These are phyloP conservation scores for Rhodotorula sp. DNA, from an alignment of 1,284 basidiomycete genomes.

Conservation along the genomic window DNA sequence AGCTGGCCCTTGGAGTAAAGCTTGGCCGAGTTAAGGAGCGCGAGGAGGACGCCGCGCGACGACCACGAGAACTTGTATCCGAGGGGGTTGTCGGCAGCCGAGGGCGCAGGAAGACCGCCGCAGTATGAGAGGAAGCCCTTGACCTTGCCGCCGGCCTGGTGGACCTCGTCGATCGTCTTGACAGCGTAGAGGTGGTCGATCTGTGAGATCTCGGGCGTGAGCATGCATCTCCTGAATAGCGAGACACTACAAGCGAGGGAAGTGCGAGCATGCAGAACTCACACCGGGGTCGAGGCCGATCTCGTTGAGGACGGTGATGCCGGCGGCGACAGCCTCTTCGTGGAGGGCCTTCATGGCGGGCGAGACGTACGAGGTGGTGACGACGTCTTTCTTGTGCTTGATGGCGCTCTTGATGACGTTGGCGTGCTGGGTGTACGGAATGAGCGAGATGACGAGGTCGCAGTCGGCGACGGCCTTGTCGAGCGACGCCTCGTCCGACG, in stretches of 20 bases:
- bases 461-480: conserved; percentile 77
- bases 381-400: conserved; percentile 89
- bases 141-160: conserved; percentile 91
- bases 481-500: conserved; percentile 68
- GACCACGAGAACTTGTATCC: conserved; percentile 99
- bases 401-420: conserved; percentile 92
- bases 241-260: conserved; percentile 10
- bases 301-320: conserved; percentile 96
- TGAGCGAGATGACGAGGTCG: conserved; percentile 93
- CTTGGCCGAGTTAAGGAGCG: conserved; percentile 88
- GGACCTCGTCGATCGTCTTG: conserved; percentile 93
- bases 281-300: conserved; percentile 89
- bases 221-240: neutral
- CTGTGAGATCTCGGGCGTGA: conserved; percentile 26
- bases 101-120: conserved; percentile 88
- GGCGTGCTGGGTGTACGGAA: conserved; percentile 92
- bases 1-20: conserved; percentile 68
- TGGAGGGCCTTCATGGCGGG: conserved; percentile 89
- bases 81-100: conserved; percentile 87
- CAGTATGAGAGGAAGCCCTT: conserved; percentile 96
- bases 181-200: conserved; percentile 94
- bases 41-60: conserved; percentile 90
- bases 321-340: conserved; percentile 76
- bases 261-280: conserved; percentile 31
- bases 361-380: conserved; percentile 91